phyloP scores from a whole-genome alignment of 2,329 filamentous ascomycete species.

The Tympanopsis confertula region DNA sequence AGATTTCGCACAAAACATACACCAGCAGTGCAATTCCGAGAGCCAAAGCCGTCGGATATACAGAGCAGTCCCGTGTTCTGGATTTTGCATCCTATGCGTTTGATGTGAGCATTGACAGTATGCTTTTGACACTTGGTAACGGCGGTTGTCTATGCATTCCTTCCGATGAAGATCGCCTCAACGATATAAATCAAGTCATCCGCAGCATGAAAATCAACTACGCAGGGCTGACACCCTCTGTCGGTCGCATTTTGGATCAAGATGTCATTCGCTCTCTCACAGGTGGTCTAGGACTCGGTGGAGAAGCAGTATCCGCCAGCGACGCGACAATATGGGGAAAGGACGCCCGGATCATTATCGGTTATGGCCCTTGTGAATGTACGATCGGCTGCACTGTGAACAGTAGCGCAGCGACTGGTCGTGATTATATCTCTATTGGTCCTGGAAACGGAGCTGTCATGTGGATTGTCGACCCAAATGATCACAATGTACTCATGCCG shows the following conservation, averaged over 20 bases:
- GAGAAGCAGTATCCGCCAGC: slow-evolving; percentile 38
- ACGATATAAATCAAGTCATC: slow-evolving; percentile 33
- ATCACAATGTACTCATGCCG: slow-evolving; percentile 32
- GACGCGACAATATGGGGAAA: slow-evolving; percentile 35
- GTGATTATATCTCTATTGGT: slow-evolving; percentile 28
- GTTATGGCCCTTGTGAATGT: slow-evolving; percentile 41
- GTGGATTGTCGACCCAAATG: slow-evolving; percentile 38
- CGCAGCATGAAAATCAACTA: slow-evolving; percentile 31
- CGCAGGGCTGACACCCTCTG: slow-evolving; percentile 37
- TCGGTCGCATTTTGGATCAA: slow-evolving; percentile 31
- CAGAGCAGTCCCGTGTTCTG: slow-evolving; percentile 26
- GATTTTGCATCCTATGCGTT: slow-evolving; percentile 41
- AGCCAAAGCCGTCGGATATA: slow-evolving; percentile 27
- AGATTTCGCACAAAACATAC: slow-evolving; percentile 34
- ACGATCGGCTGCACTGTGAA: slow-evolving; percentile 39
- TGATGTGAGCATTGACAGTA: slow-evolving; percentile 41
- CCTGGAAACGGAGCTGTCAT: slow-evolving; percentile 31
- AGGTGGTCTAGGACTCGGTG: slow-evolving; percentile 34
- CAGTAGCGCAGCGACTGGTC: slow-evolving; percentile 22
- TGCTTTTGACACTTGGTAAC: slow-evolving; percentile 36
- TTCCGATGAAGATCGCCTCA: slow-evolving; percentile 38
- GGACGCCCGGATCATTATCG: slow-evolving; percentile 33
- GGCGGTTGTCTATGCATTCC: slow-evolving; percentile 41
- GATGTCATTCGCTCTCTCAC: slow-evolving; percentile 29
- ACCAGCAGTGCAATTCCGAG: slow-evolving; percentile 31